Percentiles rank a stretch among this genome's conserved stretches.
phyloP scores from a whole-genome alignment of 2,329 filamentous ascomycete species.

The Cephalotrichum gorgonifer region DNA sequence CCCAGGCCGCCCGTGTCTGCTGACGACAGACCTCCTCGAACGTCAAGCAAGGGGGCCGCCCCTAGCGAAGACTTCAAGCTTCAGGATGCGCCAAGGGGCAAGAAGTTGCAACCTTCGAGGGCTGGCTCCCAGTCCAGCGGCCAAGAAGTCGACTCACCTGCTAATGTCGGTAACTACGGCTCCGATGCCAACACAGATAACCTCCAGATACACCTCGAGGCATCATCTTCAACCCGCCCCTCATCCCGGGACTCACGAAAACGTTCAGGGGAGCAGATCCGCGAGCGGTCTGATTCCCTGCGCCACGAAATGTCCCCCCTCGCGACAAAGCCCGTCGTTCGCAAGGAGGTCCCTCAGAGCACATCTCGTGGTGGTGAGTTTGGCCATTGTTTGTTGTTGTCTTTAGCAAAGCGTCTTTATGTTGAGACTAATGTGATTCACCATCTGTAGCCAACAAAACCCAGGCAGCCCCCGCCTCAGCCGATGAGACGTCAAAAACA shows the following conservation, averaged over 20 bases:
- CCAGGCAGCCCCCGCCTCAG: background rate
- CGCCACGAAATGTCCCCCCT: constrained; percentile 1
- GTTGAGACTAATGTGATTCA: background rate
- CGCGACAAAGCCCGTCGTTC: constrained; percentile 37
- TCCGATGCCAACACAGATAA: background rate
- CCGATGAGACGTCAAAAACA: constrained; percentile 5
- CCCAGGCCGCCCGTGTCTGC: constrained; percentile 16
- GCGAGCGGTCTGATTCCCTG: constrained; percentile 2
- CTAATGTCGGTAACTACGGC: constrained; percentile 12
- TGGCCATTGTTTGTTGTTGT: background rate
- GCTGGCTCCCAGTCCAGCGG: constrained; percentile 31
- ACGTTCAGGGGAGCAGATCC: constrained; percentile 1
- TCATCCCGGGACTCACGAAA: constrained; percentile 6
- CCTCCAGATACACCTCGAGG: background rate
- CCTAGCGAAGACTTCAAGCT: constrained; percentile 59
- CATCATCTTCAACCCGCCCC: background rate
- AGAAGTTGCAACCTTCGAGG: constrained; percentile 31
- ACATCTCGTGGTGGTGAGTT: constrained; percentile 33
- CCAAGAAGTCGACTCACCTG: constrained; percentile 4
- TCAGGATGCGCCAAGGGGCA: constrained; percentile 67
- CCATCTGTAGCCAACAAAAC: background rate
- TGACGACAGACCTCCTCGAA: constrained; percentile 28
- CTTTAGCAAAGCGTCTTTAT: background rate
- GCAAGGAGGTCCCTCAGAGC: constrained; percentile 51
- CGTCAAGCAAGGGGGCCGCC: constrained; percentile 19